phyloP scores from a whole-genome alignment of 805 yeast genomes.

The Spathaspora passalidarum region DNA sequence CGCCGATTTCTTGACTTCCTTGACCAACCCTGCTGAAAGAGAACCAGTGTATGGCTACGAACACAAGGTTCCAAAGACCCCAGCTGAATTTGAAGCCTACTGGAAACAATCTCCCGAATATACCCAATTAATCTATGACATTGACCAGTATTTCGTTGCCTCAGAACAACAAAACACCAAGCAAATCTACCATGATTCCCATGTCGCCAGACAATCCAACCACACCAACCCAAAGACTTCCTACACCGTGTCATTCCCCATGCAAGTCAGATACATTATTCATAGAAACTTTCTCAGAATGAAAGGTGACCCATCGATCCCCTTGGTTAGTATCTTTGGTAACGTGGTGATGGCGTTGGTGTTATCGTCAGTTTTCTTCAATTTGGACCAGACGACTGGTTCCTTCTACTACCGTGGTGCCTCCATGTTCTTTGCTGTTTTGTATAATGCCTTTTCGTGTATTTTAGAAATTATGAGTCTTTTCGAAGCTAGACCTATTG shows the following conservation, averaged over 20 bases:
- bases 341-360: constrained; percentile 54
- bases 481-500: constrained; percentile 60
- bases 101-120: constrained; percentile 58
- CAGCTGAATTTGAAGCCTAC: constrained; percentile 52
- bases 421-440: constrained; percentile 54
- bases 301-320: constrained; percentile 53
- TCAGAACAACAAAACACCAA: constrained; percentile 13
- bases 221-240: constrained; percentile 29
- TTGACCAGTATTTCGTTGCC: constrained; percentile 34
- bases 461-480: constrained; percentile 57
- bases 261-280: constrained; percentile 51
- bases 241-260: constrained; percentile 39
- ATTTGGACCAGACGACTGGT: constrained; percentile 44
- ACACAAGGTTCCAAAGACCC: constrained; percentile 50
- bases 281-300: constrained; percentile 52
- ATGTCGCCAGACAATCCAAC: constrained; percentile 36
- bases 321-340: constrained; percentile 48
- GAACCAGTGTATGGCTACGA: constrained; percentile 46
- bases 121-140: constrained; percentile 35
- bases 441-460: constrained; percentile 58
- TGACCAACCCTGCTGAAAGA: constrained; percentile 66
- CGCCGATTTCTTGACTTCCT: constrained; percentile 63
- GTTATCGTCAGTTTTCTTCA: constrained; percentile 56
- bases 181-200: constrained; percentile 17
- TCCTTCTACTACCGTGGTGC: constrained; percentile 66